phyloP scores from a whole-genome alignment of 1,284 basidiomycete species.

The Ganoderma sp. region DNA sequence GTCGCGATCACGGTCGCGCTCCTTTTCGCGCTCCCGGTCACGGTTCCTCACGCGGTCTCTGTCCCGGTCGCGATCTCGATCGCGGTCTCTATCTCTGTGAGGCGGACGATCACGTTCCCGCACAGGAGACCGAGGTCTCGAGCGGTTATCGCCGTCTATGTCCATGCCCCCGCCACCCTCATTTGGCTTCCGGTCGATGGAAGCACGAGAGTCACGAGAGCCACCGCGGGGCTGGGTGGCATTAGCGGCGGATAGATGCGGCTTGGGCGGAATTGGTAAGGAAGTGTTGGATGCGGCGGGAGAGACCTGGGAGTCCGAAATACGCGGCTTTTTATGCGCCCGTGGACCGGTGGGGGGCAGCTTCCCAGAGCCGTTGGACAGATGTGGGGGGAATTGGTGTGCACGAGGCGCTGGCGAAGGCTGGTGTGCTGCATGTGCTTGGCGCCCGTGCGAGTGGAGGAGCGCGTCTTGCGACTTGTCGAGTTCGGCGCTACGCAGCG shows the following conservation, averaged over 20 bases:
- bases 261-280: constrained; percentile 36
- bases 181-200: constrained; percentile 42
- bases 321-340: constrained; percentile 75
- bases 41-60: constrained; percentile 35
- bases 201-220: constrained; percentile 46
- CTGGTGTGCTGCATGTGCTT: constrained; percentile 45
- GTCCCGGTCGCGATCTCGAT: constrained; percentile 42
- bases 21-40: constrained; percentile 44
- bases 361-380: constrained; percentile 50
- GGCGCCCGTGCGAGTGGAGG: constrained; percentile 47
- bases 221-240: constrained; percentile 37
- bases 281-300: constrained; percentile 40
- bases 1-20: constrained; percentile 40
- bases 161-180: constrained; percentile 54
- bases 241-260: constrained; percentile 36
- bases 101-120: constrained; percentile 33
- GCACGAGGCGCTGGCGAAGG: constrained; percentile 47
- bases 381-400: constrained; percentile 39
- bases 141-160: constrained; percentile 56
- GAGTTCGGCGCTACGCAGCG: constrained; percentile 54
- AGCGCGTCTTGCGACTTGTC: constrained; percentile 73
- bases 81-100: constrained; percentile 44
- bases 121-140: constrained; percentile 40
- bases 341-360: constrained; percentile 76
- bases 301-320: constrained; percentile 60